phyloP scores from a whole-genome alignment of 2,329 filamentous ascomycete genomes.

The Celoporthe dispersa region DNA sequence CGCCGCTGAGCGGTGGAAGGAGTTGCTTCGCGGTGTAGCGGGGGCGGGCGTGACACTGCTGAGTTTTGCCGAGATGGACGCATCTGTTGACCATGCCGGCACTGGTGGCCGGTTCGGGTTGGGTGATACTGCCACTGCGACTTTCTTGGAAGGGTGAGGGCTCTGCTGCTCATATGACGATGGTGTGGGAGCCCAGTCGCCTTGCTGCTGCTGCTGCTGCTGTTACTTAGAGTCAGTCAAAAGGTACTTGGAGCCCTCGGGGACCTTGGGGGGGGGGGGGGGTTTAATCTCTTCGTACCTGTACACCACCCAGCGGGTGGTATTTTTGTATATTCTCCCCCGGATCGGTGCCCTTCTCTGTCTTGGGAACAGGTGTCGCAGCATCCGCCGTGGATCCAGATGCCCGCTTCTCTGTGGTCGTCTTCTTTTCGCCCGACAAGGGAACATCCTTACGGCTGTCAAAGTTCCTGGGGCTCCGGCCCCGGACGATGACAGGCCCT shows the following conservation, averaged over 20 bases:
- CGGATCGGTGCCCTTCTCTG: constrained; percentile 32
- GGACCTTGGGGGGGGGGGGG: too few species aligned
- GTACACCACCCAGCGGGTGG: constrained; percentile 41
- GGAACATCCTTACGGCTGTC: constrained; percentile 87
- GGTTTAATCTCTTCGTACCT: constrained; percentile 37
- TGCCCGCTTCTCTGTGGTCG: constrained; percentile 48
- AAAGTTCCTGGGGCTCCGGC: constrained; percentile 91
- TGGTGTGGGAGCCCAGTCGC: constrained; percentile 50
- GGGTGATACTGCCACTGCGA: constrained; percentile 59
- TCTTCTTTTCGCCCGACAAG: constrained; percentile 60
- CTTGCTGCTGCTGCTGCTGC: constrained; percentile 38
- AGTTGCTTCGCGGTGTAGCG: constrained; percentile 33
- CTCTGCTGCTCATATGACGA: constrained; percentile 44
- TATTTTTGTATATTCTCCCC: constrained; percentile 38
- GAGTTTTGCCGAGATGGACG: constrained; percentile 31
- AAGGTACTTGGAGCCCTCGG: neutral
- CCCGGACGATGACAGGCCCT: constrained; percentile 92
- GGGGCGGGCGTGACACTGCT: constrained; percentile 24
- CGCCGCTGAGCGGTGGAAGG: constrained; percentile 32
- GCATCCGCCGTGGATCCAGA: constrained; percentile 43
- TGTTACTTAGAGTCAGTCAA: constrained; percentile 6
- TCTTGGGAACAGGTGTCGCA: constrained; percentile 20
- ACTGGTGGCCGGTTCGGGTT: constrained; percentile 57
- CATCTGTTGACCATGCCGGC: constrained; percentile 53
- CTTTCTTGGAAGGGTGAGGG: constrained; percentile 56